A percentile compares a stretch with the other conserved stretches of the same genome.
Conservation (phyloP, 108 stramenopile species). For the Nitzschia putrida region DNA sequence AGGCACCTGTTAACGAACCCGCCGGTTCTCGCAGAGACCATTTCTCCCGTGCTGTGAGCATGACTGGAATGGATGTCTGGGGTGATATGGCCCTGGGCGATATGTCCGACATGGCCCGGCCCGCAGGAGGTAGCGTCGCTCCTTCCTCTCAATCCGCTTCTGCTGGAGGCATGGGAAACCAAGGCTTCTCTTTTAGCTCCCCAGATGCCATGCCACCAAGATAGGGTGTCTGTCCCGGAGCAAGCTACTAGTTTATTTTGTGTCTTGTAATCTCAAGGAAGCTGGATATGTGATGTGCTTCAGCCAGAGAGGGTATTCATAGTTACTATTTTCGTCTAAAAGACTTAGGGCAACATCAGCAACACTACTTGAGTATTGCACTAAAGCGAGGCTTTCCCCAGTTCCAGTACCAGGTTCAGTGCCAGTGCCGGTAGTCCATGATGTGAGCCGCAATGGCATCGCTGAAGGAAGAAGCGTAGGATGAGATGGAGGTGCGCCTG, state of each 20-base stretch:
- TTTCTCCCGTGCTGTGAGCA: slow-evolving; percentile 51
- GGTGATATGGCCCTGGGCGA: slow-evolving; percentile 85
- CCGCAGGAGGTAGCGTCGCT: not conserved
- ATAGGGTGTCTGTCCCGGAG: slow-evolving; percentile 25
- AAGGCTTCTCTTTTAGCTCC: slow-evolving; percentile 81
- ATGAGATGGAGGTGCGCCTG: too few species aligned
- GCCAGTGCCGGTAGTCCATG: too few species aligned
- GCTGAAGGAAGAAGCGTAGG: too few species aligned
- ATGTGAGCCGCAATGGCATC: too few species aligned
- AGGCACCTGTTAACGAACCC: slow-evolving; percentile 8
- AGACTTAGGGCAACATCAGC: too few species aligned
- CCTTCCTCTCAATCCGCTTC: slow-evolving; percentile 22
- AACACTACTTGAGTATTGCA: too few species aligned
- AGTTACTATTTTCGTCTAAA: too few species aligned
- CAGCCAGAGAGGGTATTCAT: too few species aligned
- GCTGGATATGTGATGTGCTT: too few species aligned
- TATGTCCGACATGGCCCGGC: not conserved
- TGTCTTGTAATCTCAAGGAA: too few species aligned
- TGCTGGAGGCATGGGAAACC: slow-evolving; percentile 10
- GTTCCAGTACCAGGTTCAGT: too few species aligned
- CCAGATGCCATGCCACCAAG: slow-evolving; percentile 90
- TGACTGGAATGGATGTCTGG: slow-evolving; percentile 80
- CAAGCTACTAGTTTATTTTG: not conserved
- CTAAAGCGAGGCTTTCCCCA: too few species aligned
- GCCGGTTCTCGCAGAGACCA: not conserved